Evolutionary conservation across 306 rosid species (phyloP), one percentile per base, ranked within the genome.

Genomic region (Vachellia pachyceras): DNA sequence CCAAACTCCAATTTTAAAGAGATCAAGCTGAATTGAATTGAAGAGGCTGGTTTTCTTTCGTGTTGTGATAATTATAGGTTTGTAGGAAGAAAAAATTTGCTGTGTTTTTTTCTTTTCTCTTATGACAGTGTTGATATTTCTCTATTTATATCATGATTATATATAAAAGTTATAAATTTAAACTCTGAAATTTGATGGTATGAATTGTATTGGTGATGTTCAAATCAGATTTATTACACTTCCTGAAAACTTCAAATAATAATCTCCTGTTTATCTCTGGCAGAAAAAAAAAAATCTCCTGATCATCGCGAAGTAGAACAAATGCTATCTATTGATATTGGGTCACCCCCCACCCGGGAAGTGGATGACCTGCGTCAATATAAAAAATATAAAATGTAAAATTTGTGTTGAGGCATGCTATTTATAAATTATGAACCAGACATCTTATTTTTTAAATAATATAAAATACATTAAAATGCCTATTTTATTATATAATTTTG

Each of bases 301-400:
- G 39, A 50, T 22, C 13, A 73, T 29, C 20, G 14, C 55, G 5
- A 12, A 15, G 52, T 55, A 46, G 46, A 73, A 52, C 45, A 15
- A 55, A 64, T 39, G 17, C 64, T 20, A 72, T n/a, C 69, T 20
- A 66, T 37, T 22, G 29, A 71, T 63, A 14, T 35, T 12, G 52
- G 14, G 23, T 54, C 25, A 54, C 17, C 60, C 23, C 50, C 33
- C 33, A 29, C 33, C 33, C 33, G 33, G 54, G n/a, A n/a, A 60
- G 33, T 63, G 17, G 49, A 80, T 71, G 72, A 76, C 66, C 61
- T 22, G 41, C 47, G 75, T 61, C 35, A 58, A 4, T 23, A 58
- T 49, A 49, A 7, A 20, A n/a, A 52, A 6, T 54, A 55, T 2
- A 55, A n/a, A 55, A 55, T 9, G 9, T 1, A 22, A 58, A 58